Conservation (phyloP, 2,329 filamentous ascomycete genomes). For the Penicillium brasilianum region DNA sequence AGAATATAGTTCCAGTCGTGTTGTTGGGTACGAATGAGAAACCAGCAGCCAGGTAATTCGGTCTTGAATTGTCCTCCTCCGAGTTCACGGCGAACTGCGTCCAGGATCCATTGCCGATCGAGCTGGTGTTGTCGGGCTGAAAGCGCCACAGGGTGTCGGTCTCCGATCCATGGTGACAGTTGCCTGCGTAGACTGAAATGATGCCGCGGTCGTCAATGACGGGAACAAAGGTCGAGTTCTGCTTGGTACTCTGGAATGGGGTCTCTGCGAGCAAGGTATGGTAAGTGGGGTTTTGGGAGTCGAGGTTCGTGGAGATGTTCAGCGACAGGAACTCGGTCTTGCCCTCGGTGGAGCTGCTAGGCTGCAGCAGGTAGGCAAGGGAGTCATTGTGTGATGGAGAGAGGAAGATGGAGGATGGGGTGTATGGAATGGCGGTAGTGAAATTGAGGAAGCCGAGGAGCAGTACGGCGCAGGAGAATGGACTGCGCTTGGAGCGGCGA, state of each 20-base stretch:
- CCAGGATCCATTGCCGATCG: constrained; percentile 62
- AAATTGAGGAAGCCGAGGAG: constrained; percentile 30
- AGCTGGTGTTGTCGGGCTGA: constrained; percentile 51
- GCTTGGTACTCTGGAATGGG: constrained; percentile 45
- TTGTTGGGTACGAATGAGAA: constrained; percentile 69
- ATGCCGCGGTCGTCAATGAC: constrained; percentile 70
- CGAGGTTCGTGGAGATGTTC: constrained; percentile 65
- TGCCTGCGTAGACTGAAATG: constrained; percentile 74
- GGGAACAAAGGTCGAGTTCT: constrained; percentile 70
- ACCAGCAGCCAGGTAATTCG: constrained; percentile 64
- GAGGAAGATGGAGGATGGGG: constrained; percentile 73
- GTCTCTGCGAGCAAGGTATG: constrained; percentile 34
- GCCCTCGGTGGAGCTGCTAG: constrained; percentile 53
- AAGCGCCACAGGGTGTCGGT: constrained; percentile 72
- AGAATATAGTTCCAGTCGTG: constrained; percentile 59
- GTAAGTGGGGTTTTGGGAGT: constrained; percentile 50
- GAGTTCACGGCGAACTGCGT: constrained; percentile 46
- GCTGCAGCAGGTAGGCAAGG: constrained; percentile 72
- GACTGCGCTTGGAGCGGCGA: constrained; percentile 20
- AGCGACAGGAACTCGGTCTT: constrained; percentile 65
- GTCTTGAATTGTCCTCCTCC: constrained; percentile 43
- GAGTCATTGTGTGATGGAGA: constrained; percentile 56
- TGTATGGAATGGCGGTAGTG: constrained; percentile 69
- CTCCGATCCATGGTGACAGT: constrained; percentile 63
- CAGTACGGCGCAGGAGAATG: constrained; percentile 18